Base-by-base conservation (phyloP, 73 alveolate genomes). In the Tetrahymena malaccensis region DNA sequence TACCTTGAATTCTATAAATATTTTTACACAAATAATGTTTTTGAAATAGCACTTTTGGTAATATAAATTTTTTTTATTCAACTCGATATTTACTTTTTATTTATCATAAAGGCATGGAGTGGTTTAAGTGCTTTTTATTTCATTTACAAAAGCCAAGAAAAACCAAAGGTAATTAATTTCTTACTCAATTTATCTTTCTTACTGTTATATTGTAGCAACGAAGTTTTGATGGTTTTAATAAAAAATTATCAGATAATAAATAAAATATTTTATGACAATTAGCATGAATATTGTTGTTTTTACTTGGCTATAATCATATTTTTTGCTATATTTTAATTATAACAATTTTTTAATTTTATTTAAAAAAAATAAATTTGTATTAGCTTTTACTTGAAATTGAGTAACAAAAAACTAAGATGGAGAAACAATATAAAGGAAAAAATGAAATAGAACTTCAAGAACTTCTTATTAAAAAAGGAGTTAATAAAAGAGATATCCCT, bases 1-100 rank as follows among this genome's bases (percentile, higher is more conserved):
- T 93, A 98, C 57, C 95, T 96, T 93, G 55, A 84, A 85, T 96
- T 97, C 95, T 97, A 93, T 85, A 93, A 94, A n/a, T 98, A 97
- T 96, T 97, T 97, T 43, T 96, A 93, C 70, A 56, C 93, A 89
- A 85, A 96, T 70, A 96, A 95, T 38, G 96, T 97, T 34, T 96
- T 97, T 34, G 97, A 95, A 38, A 43, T 43, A 15, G 94, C 94
- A 6, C 35, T 95, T 17, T 95, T 95, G 35, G 94, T 85, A 85
- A 85, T 15, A 85, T 9, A 5, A 27, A 70, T 19, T 25, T 8
- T 70, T 70, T 27, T 33, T 70, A 9, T 70, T 70, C 10, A n/a
- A n/a, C 22, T 70, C n/a, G n/a, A 22, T 2, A 85, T 34, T 31
- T 50, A 13, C 3, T 50, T 50, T 50, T 33, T 27, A 8, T 40